phyloP scores from a whole-genome alignment of 1,139 yeast species.

The Groenewaldozyma sp. region DNA sequence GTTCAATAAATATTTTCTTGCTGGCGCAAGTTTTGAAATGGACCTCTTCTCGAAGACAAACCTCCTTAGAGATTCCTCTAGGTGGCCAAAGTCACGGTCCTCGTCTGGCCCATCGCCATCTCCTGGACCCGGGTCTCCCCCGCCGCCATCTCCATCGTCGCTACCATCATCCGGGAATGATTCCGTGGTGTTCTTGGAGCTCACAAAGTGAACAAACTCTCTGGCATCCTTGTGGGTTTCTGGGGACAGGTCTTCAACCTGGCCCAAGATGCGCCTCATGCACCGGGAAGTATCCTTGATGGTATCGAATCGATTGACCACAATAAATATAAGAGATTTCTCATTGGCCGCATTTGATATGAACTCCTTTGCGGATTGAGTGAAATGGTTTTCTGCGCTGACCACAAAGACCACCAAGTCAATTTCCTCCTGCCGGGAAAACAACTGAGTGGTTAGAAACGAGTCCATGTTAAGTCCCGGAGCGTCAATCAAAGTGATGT shows the following conservation, averaged over 20 bases:
- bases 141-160: slow-evolving; percentile 30
- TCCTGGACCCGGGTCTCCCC: slow-evolving; percentile 35
- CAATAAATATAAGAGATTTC: slow-evolving; percentile 85
- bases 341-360: slow-evolving; percentile 87
- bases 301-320: slow-evolving; percentile 83
- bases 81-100: slow-evolving; percentile 54
- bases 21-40: slow-evolving; percentile 82
- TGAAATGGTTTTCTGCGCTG: slow-evolving; percentile 91
- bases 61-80: slow-evolving; percentile 77
- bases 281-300: slow-evolving; percentile 76
- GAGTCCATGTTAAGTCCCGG: slow-evolving; percentile 95
- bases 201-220: slow-evolving; percentile 92
- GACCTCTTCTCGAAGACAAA: slow-evolving; percentile 87
- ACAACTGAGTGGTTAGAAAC: slow-evolving; percentile 88
- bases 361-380: slow-evolving; percentile 89
- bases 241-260: slow-evolving; percentile 81
- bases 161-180: slow-evolving; percentile 27
- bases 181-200: slow-evolving; percentile 40
- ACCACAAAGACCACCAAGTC: slow-evolving; percentile 95
- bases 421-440: slow-evolving; percentile 94
- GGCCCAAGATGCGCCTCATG: slow-evolving; percentile 65
- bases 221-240: slow-evolving; percentile 79
- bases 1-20: slow-evolving; percentile 71
- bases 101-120: slow-evolving; percentile 32
- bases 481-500: slow-evolving; percentile 87